Evolutionary conservation across 768 basidiomycete genomes (phyloP).

Genomic region (Podaxis pistillaris): DNA sequence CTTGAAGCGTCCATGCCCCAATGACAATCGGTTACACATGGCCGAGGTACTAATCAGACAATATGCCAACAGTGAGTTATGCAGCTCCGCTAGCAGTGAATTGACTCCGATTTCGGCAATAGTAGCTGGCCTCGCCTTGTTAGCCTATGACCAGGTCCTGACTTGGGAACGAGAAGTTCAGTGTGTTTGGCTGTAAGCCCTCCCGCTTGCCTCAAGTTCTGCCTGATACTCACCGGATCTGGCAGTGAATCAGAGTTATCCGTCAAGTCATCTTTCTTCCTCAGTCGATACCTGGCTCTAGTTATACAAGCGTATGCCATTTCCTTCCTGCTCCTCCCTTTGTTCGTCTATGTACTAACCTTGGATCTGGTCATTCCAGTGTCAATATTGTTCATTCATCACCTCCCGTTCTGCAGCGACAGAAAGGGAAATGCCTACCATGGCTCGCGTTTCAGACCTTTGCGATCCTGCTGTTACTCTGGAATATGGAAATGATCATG

Average conservation of each 20-base stretch:
- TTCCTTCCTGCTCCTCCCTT: neutral
- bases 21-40: neutral
- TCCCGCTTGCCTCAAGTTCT: neutral
- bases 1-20: too few species aligned
- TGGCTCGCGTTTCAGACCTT: constrained; percentile 1
- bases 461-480: neutral
- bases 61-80: neutral
- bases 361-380: neutral
- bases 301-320: neutral
- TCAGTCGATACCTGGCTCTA: neutral
- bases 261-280: neutral
- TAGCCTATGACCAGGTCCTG: neutral
- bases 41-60: neutral
- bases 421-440: neutral
- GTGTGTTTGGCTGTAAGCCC: neutral
- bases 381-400: neutral
- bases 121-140: constrained; percentile 1
- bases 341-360: too few species aligned
- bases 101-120: neutral
- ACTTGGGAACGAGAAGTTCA: constrained; percentile 1
- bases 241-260: neutral
- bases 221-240: neutral
- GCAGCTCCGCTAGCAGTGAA: neutral
- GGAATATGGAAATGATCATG: constrained; percentile 4
- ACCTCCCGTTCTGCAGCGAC: neutral